Percentiles rank a stretch among this genome's conserved stretches.
Conservation (phyloP, 768 basidiomycete genomes). For the Serendipita vermifera region DNA sequence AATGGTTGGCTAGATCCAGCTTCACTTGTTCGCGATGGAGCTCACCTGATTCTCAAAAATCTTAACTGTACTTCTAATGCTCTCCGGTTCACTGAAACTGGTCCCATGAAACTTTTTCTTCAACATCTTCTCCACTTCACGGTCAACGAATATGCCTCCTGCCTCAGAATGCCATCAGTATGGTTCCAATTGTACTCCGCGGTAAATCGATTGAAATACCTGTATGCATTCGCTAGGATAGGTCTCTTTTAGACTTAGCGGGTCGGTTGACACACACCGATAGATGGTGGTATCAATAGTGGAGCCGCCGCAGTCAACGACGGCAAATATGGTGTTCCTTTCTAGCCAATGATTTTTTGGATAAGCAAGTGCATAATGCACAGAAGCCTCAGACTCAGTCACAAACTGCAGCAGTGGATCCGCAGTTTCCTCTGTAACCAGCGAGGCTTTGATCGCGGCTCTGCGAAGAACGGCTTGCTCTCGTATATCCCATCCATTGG, state of each 20-base stretch:
- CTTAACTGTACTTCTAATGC: too few relatives aligned
- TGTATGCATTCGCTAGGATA: not conserved
- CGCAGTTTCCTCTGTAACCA: not conserved
- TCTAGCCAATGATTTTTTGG: not conserved
- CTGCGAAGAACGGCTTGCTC: not conserved
- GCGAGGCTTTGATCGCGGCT: not conserved
- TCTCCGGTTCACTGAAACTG: not conserved
- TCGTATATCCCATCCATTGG: not conserved
- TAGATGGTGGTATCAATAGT: not conserved
- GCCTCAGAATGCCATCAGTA: not conserved
- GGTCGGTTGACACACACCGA: not conserved
- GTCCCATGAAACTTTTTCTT: not conserved
- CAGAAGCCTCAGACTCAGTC: not conserved
- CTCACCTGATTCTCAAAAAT: too few relatives aligned
- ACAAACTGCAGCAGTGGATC: not conserved
- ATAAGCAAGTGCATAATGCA: not conserved
- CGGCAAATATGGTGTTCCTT: not conserved
- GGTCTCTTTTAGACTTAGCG: not conserved
- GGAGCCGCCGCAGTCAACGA: not conserved
- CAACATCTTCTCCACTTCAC: not conserved
- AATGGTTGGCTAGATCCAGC: too few relatives aligned
- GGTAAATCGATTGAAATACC: not conserved
- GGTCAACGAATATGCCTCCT: not conserved
- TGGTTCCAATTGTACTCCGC: not conserved
- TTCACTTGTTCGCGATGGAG: too few relatives aligned